A percentile compares a stretch with the other conserved stretches of the same genome.
These are phyloP conservation scores for Bocquillonia castaneifolia DNA, from an alignment of 441 rosid genomes.

Conservation along the genomic window DNA sequence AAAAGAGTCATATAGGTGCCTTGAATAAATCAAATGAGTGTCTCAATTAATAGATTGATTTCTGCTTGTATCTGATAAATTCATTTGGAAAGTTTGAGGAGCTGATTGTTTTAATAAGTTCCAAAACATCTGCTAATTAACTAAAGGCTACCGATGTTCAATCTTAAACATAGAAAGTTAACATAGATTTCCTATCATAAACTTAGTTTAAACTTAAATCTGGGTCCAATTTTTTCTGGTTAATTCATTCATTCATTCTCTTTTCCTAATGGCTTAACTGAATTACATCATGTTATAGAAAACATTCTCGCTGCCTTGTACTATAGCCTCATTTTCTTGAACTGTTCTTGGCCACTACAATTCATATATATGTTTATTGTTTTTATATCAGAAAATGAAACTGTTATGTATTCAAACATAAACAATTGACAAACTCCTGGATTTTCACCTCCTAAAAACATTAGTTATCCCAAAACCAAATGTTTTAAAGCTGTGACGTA, in stretches of 20 bases:
- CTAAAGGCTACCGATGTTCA: neutral
- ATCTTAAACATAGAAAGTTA: neutral
- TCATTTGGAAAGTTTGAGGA: neutral
- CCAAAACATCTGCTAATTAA: neutral
- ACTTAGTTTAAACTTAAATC: neutral
- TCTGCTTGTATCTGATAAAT: neutral
- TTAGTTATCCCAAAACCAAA: no score
- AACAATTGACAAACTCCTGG: neutral
- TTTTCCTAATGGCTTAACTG: neutral
- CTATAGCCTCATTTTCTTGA: no score
- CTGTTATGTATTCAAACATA: neutral
- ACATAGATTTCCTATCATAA: neutral
- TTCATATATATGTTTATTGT: neutral
- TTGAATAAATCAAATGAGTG: neutral
- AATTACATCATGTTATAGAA: neutral
- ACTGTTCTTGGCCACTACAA: neutral
- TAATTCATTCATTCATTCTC: neutral
- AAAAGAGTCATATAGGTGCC: neutral
- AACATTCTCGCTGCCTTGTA: no score
- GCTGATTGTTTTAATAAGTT: neutral
- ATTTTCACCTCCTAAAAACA: no score
- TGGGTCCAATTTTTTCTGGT: neutral
- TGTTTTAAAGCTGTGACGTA: no score
- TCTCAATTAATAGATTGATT: neutral
- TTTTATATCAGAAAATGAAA: neutral